Evolutionary conservation across 106 monocot genomes (phyloP).

Genomic region (Acanthochlamys bracteata): DNA sequence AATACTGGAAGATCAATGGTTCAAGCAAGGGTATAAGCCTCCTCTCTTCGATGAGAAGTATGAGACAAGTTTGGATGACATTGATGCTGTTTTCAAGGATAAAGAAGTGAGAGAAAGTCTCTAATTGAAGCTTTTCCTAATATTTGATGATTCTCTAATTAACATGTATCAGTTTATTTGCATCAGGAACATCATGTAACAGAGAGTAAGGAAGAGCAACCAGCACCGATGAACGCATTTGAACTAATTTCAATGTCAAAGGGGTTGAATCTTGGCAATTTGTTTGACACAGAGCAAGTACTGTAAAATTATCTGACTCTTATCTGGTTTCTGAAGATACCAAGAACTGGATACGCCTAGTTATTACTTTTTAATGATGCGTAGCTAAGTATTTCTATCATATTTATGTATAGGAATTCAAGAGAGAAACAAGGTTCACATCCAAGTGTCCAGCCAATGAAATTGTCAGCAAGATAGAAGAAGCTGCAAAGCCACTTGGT

Average conservation of each 20-base stretch:
- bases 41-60: slow-evolving; percentile 68
- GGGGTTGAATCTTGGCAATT: slow-evolving; percentile 72
- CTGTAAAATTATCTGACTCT: no score
- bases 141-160: not conserved
- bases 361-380: no score
- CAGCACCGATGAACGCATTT: slow-evolving; percentile 77
- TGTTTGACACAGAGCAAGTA: slow-evolving; percentile 72
- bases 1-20: slow-evolving; percentile 87
- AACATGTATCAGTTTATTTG: not conserved
- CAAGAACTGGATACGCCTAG: not conserved
- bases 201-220: slow-evolving; percentile 57
- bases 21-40: slow-evolving; percentile 77
- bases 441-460: slow-evolving; percentile 71
- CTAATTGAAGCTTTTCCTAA: not conserved
- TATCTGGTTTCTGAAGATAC: not conserved
- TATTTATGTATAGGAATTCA: slow-evolving; percentile 47
- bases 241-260: slow-evolving; percentile 85
- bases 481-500: slow-evolving; percentile 80
- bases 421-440: slow-evolving; percentile 76
- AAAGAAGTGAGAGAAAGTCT: slow-evolving; percentile 42
- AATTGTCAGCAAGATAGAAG: slow-evolving; percentile 81
- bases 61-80: slow-evolving; percentile 55
- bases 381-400: no score
- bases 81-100: slow-evolving; percentile 67
- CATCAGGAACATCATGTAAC: slow-evolving; percentile 52